phyloP scores from a whole-genome alignment of 2,329 filamentous ascomycete species.

The Calonectria montana region DNA sequence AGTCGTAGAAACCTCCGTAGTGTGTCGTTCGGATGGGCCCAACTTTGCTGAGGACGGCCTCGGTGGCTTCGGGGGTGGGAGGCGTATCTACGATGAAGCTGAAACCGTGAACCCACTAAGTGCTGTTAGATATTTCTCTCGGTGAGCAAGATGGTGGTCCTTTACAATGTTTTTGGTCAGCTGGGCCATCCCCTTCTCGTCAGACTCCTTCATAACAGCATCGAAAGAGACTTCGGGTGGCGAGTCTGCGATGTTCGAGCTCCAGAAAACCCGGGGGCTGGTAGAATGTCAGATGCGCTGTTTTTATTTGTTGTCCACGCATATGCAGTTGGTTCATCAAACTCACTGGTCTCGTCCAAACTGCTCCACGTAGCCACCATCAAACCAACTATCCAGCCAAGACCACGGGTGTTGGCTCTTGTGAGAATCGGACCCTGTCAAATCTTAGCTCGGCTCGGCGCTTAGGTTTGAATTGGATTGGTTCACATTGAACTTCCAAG shows the following conservation, averaged over 20 bases:
- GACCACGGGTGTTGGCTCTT: constrained; percentile 73
- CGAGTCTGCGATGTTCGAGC: constrained; percentile 46
- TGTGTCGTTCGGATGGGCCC: constrained; percentile 91
- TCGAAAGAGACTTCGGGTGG: constrained; percentile 72
- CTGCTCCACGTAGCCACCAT: constrained; percentile 26
- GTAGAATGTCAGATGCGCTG: neutral
- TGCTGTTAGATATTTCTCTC: constrained; percentile 22
- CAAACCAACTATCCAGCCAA: constrained; percentile 38
- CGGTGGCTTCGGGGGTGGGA: constrained; percentile 73
- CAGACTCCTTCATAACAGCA: constrained; percentile 65
- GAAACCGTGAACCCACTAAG: constrained; percentile 76
- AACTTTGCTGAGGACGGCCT: constrained; percentile 82
- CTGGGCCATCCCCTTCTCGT: constrained; percentile 64
- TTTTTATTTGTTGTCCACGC: neutral
- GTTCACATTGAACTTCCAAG: constrained; percentile 49
- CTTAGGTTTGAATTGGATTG: constrained; percentile 13
- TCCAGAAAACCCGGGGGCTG: constrained; percentile 40
- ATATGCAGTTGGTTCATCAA: neutral
- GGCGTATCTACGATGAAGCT: constrained; percentile 81
- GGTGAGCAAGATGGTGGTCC: neutral
- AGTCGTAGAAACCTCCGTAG: constrained; percentile 85
- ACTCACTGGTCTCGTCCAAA: constrained; percentile 39
- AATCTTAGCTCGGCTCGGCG: neutral
- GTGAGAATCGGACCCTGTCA: constrained; percentile 77
- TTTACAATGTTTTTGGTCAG: constrained; percentile 75